Percentiles rank a stretch among this genome's conserved stretches.
Evolutionary conservation across 1,139 yeast genomes (phyloP).

Genomic region (Kazachstania sp.): DNA sequence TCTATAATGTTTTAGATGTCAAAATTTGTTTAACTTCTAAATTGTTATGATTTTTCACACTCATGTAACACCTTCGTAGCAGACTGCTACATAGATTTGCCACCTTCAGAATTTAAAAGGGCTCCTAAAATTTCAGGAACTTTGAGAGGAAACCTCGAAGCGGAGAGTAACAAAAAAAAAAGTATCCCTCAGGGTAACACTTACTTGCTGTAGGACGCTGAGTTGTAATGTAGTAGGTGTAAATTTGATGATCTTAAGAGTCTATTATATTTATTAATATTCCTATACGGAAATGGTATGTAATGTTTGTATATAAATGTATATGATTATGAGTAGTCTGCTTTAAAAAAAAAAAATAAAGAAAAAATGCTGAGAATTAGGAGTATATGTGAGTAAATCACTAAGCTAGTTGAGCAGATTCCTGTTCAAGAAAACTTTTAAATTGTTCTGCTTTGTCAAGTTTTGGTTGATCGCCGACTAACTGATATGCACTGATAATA

Average conservation of each 20-base stretch:
- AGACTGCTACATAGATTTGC: not conserved
- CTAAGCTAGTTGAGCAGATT: not conserved
- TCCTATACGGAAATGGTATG: not conserved
- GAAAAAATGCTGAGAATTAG: not conserved
- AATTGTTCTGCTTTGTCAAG: constrained; percentile 3
- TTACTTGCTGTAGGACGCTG: too few species aligned
- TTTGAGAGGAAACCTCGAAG: not conserved
- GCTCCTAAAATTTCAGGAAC: not conserved
- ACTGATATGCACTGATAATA: constrained; percentile 12
- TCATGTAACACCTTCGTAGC: too few species aligned
- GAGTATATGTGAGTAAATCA: not conserved
- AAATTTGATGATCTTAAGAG: not conserved
- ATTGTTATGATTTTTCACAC: not conserved
- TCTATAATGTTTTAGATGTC: too few species aligned
- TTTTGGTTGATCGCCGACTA: constrained; percentile 1
- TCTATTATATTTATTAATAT: not conserved
- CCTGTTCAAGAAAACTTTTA: constrained; percentile 3
- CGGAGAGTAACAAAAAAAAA: not conserved
- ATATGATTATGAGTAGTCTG: not conserved
- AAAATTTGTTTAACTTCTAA: not conserved
- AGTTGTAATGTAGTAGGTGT: too few species aligned
- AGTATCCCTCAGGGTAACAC: not conserved
- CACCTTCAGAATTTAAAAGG: not conserved
- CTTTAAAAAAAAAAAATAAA: too few species aligned
- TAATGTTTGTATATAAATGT: too few species aligned